Evolutionary conservation across 495 filamentous ascomycete species (phyloP).

Genomic region (Chaetomium tenue): DNA sequence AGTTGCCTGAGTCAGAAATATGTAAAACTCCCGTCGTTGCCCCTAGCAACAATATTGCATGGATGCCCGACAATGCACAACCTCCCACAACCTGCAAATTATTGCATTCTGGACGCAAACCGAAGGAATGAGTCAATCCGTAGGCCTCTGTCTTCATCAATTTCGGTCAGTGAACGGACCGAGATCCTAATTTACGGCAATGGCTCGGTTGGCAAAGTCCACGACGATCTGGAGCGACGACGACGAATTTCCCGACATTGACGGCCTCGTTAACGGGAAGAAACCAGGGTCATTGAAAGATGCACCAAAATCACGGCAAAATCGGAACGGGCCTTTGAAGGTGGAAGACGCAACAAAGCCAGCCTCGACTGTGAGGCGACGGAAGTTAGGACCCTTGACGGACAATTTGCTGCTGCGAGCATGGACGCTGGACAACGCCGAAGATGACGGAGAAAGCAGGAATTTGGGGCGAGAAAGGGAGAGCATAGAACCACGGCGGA

Average conservation of each 20-base stretch:
- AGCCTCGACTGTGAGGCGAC: slow-evolving; percentile 22
- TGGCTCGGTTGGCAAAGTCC: slow-evolving; percentile 20
- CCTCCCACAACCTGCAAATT: not conserved
- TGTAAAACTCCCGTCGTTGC: not conserved
- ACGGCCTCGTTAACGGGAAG: slow-evolving; percentile 6
- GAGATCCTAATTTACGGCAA: not conserved
- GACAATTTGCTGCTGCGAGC: slow-evolving; percentile 27
- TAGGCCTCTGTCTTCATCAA: not conserved
- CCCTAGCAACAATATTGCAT: slow-evolving; percentile 8
- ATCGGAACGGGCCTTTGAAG: not conserved
- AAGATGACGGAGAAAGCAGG: not conserved
- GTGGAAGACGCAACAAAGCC: slow-evolving; percentile 12
- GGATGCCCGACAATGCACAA: not conserved
- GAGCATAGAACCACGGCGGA: slow-evolving; percentile 5
- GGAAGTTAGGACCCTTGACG: slow-evolving; percentile 28
- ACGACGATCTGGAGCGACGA: slow-evolving; percentile 16
- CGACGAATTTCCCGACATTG: slow-evolving; percentile 41
- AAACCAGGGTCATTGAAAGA: not conserved
- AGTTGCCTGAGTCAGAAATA: no score
- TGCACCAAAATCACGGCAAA: not conserved
- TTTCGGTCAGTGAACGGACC: not conserved
- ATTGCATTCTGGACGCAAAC: not conserved
- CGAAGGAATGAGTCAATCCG: not conserved
- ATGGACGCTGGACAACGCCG: slow-evolving; percentile 27
- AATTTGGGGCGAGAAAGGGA: not conserved